Evolutionary conservation across 306 rosid genomes (phyloP), one percentile per base, ranked within the genome.

Genomic region (Dalbergia oliveri): DNA sequence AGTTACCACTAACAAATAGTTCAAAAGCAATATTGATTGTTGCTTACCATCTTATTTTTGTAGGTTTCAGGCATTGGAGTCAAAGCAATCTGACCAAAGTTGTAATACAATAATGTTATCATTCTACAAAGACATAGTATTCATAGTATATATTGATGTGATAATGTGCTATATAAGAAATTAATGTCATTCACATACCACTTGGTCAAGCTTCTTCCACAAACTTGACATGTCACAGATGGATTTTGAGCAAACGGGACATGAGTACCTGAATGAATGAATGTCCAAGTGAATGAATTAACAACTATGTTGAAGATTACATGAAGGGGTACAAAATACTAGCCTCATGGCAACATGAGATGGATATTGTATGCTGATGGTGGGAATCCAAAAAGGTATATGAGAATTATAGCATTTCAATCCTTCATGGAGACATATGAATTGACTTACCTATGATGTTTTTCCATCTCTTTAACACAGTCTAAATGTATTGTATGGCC

Each of bases 401-500:
- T 26, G 9, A 66, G 44, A 81, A 18, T 37, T 13, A 73, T 51
- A 53, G n/a, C n/a, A 39, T 70, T 61, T 69, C 34, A 51, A 21
- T 61, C 9, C 8, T 61, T 53, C 67, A 61, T 13, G 10, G 66
- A 31, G 39, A 73, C 62, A 49, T 56, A 67, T 11, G 11, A 59
- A 73, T 33, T 49, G 43, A 34, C 88, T 86, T 84, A 94, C 98
- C 89, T 86, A 53, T 51, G 88, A 77, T 91, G 97, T 54, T 72
- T 74, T 86, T 80, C 88, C 98, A 94, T 92, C 87, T 92, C 94
- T 80, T 75, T 80, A 10, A 92, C 84, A 54, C 98, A 94, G 58
- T 88, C 94, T 74, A 90, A 81, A 85, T 94, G 98, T 66, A 94
- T 90, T 5, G 98, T 92, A 72, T 94, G 98, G 4, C 97, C 98